Evolutionary conservation across 257 asterid species (phyloP).

Genomic region (Galeopsis tetrahit): DNA sequence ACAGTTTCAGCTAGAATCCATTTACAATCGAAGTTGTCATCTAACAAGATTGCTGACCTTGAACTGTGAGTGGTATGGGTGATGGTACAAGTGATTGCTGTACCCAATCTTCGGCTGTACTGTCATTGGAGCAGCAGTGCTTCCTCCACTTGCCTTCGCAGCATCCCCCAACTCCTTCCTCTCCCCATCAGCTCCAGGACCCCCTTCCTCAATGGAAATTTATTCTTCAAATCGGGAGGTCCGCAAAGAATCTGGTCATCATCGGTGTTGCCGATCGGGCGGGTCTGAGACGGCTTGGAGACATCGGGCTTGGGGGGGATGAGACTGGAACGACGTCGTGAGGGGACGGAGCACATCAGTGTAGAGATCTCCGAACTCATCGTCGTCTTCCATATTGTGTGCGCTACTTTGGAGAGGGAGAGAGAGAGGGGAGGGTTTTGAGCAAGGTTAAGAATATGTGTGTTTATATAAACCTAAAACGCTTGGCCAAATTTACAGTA

Average conservation of each 20-base stretch:
- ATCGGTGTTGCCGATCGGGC: slow-evolving; percentile 61
- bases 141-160: slow-evolving; percentile 59
- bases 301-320: background rate
- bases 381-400: slow-evolving; percentile 84
- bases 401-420: slow-evolving; percentile 27
- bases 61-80: slow-evolving; percentile 28
- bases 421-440: slow-evolving; percentile 40
- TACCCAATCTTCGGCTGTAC: slow-evolving; percentile 68
- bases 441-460: background rate
- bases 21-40: slow-evolving; percentile 30
- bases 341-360: slow-evolving; percentile 83
- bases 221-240: slow-evolving; percentile 44
- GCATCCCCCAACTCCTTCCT: slow-evolving; percentile 64
- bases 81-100: slow-evolving; percentile 52
- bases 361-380: slow-evolving; percentile 98
- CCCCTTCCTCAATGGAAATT: slow-evolving; percentile 56
- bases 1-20: slow-evolving; percentile 33
- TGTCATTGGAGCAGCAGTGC: slow-evolving; percentile 38
- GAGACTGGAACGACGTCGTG: slow-evolving; percentile 46
- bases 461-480: slow-evolving; percentile 17
- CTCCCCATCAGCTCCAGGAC: slow-evolving; percentile 66
- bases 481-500: background rate
- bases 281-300: slow-evolving; percentile 39
- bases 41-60: slow-evolving; percentile 31
- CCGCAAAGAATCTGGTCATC: slow-evolving; percentile 55